These are phyloP conservation scores for Eucalyptus regnans DNA, from an alignment of 345 rosid genomes.

Conservation along the genomic window DNA sequence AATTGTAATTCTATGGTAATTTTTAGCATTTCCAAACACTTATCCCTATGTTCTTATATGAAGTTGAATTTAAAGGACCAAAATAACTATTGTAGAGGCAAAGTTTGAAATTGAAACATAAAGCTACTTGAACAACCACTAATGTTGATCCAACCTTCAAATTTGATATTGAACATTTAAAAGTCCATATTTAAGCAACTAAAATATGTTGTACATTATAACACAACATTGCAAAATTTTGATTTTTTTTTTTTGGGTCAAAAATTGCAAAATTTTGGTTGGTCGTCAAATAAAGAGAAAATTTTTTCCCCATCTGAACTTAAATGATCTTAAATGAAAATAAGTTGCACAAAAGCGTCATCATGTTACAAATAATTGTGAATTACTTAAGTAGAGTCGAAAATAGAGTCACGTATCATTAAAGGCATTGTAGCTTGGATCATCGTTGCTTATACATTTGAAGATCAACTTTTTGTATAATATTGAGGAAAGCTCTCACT, in stretches of 20 bases:
- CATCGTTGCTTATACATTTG: neutral
- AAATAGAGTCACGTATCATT: neutral
- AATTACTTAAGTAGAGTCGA: no score
- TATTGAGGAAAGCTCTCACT: no score
- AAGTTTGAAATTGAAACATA: neutral
- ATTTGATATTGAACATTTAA: neutral
- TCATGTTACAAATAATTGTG: neutral
- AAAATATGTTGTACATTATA: neutral
- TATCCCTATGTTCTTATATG: neutral
- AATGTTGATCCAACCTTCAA: neutral
- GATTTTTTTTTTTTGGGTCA: neutral
- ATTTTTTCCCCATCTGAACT: neutral
- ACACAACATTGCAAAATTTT: neutral
- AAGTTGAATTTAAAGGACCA: neutral
- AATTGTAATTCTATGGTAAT: neutral
- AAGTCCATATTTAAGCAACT: neutral
- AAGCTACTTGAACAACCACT: neutral
- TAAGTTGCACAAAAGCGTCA: neutral
- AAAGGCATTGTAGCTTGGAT: neutral
- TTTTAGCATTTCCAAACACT: no score
- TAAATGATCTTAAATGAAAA: neutral
- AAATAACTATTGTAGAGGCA: neutral
- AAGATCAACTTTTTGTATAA: no score
- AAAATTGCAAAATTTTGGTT: neutral
- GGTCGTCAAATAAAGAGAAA: neutral